Conservation (phyloP, 2,329 filamentous ascomycete species). For the Onygenales sp. region DNA sequence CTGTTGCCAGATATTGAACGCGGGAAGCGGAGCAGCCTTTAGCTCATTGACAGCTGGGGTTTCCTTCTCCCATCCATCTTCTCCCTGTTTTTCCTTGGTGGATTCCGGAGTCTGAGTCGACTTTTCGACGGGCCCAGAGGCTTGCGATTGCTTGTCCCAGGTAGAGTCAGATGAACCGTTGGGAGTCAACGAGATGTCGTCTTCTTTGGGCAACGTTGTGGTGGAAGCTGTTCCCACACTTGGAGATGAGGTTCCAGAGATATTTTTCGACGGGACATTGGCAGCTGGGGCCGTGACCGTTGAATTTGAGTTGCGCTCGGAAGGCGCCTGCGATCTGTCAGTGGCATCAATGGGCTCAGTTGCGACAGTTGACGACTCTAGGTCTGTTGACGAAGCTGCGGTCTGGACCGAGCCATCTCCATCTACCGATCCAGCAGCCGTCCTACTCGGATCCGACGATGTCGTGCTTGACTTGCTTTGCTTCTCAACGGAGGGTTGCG, state of each 20-base stretch:
- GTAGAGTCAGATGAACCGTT: conserved; percentile 52
- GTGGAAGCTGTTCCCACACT: conserved; percentile 45
- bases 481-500: conserved; percentile 29
- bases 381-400: conserved; percentile 8
- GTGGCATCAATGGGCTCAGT: conserved; percentile 33
- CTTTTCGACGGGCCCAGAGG: conserved; percentile 53
- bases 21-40: conserved; percentile 70
- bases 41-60: conserved; percentile 52
- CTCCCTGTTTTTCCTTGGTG: conserved; percentile 44
- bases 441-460: conserved; percentile 21
- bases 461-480: conserved; percentile 21
- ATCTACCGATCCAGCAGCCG: conserved; percentile 22
- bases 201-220: conserved; percentile 47
- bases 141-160: conserved; percentile 58
- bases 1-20: conserved; percentile 82
- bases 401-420: conserved; percentile 15
- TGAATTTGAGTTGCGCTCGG: conserved; percentile 27
- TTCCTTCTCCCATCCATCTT: conserved; percentile 51
- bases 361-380: conserved; percentile 32
- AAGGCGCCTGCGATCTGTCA: conserved; percentile 27
- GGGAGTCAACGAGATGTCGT: conserved; percentile 51
- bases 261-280: conserved; percentile 19
- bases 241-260: conserved; percentile 42
- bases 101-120: conserved; percentile 29
- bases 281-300: conserved; percentile 15